phyloP scores from a whole-genome alignment of 305 asterid genomes.

The Fraxinus dipetala region DNA sequence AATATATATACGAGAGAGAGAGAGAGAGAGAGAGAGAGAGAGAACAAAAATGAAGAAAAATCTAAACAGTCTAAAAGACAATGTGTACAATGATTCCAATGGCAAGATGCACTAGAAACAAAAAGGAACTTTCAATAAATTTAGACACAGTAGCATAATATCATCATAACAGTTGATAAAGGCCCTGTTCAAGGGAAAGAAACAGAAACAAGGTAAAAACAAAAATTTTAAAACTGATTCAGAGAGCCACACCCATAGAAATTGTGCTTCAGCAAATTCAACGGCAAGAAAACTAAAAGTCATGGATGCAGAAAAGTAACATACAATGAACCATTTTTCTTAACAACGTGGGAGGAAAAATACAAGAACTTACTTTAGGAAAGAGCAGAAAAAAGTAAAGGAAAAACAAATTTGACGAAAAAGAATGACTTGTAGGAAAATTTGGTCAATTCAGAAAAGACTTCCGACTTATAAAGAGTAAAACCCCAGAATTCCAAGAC shows the following conservation, averaged over 20 bases:
- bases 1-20: no score
- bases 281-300: not conserved
- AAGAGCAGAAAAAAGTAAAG: not conserved
- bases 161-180: not conserved
- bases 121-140: not conserved
- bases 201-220: not conserved
- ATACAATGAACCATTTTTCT: not conserved
- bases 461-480: not conserved
- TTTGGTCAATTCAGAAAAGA: constrained; percentile 16
- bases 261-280: not conserved
- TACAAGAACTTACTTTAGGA: not conserved
- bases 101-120: not conserved
- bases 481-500: constrained; percentile 17
- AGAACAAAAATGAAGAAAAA: no score
- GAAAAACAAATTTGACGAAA: not conserved
- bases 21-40: no score
- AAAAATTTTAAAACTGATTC: not conserved
- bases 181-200: not conserved
- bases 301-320: not conserved
- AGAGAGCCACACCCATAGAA: not conserved
- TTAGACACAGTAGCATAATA: not conserved
- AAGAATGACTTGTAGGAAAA: not conserved
- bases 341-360: not conserved
- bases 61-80: not conserved
- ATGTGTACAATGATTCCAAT: not conserved